A percentile compares a stretch with the other conserved stretches of the same genome.
These are phyloP conservation scores for Candida pini DNA, from an alignment of 805 yeast species.

Conservation along the genomic window DNA sequence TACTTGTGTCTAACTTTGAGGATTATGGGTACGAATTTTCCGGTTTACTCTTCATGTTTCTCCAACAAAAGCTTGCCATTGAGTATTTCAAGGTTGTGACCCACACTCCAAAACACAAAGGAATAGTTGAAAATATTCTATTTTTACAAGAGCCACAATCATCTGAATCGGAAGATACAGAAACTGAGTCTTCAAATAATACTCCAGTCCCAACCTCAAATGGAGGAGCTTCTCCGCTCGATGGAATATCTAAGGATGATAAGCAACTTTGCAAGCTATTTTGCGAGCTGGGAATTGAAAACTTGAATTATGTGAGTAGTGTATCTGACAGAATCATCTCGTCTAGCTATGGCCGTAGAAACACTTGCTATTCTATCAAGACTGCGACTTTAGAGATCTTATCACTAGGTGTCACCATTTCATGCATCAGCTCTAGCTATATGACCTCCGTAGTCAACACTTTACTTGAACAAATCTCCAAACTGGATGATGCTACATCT, in stretches of 20 bases:
- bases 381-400: conserved; percentile 50
- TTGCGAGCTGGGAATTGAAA: conserved; percentile 13
- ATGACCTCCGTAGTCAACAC: conserved; percentile 43
- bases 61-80: conserved; percentile 19
- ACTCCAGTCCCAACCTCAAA: too few species aligned
- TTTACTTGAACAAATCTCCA: conserved; percentile 33
- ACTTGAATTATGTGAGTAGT: conserved; percentile 17
- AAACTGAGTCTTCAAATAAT: conserved; percentile 5
- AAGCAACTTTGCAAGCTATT: too few species aligned
- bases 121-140: conserved; percentile 2
- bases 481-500: conserved; percentile 31
- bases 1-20: conserved; percentile 23
- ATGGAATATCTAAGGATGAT: too few species aligned
- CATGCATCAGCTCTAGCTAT: conserved; percentile 37
- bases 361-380: conserved; percentile 17
- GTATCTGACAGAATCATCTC: conserved; percentile 21
- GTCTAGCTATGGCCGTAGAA: conserved; percentile 23
- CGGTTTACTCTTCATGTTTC: conserved; percentile 23
- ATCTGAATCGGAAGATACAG: conserved; percentile 2
- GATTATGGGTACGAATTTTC: conserved; percentile 28
- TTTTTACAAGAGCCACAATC: conserved; percentile 10
- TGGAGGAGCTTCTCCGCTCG: too few species aligned
- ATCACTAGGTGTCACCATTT: conserved; percentile 46
- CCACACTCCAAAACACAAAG: conserved; percentile 7
- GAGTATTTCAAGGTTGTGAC: conserved; percentile 19